These are phyloP conservation scores for Trichoderma reesei DNA, from an alignment of 495 filamentous ascomycete genomes.

Conservation along the genomic window DNA sequence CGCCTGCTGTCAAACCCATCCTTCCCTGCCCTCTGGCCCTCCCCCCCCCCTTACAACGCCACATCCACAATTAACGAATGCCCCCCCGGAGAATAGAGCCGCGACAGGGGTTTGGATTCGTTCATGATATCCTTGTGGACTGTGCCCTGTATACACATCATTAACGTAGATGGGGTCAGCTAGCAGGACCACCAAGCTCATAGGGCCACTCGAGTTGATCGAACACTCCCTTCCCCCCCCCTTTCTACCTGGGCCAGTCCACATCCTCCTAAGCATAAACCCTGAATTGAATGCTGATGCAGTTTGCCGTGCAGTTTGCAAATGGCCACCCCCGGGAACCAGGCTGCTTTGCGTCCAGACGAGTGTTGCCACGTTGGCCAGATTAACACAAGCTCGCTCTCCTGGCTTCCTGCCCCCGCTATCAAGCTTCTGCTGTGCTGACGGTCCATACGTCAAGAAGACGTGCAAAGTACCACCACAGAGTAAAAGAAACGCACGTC, in stretches of 20 bases:
- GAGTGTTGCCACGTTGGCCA: neutral
- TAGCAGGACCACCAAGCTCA: neutral
- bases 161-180: neutral
- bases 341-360: constrained; percentile 1
- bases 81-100: neutral
- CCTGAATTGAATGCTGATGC: constrained; percentile 3
- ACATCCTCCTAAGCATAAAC: neutral
- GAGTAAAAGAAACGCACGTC: too few relatives aligned
- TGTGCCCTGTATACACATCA: neutral
- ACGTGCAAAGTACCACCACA: neutral
- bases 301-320: neutral
- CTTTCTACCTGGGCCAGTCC: neutral
- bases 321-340: neutral
- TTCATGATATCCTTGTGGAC: neutral
- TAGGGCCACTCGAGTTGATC: neutral
- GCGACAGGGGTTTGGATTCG: neutral
- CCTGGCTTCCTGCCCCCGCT: neutral
- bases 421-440: neutral
- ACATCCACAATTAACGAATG: neutral
- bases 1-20: neutral
- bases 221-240: neutral
- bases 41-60: neutral
- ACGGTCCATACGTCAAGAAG: neutral
- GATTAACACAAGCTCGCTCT: neutral
- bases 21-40: neutral